phyloP scores from a whole-genome alignment of 2,329 filamentous ascomycete genomes.

The Aspergillus sp. region DNA sequence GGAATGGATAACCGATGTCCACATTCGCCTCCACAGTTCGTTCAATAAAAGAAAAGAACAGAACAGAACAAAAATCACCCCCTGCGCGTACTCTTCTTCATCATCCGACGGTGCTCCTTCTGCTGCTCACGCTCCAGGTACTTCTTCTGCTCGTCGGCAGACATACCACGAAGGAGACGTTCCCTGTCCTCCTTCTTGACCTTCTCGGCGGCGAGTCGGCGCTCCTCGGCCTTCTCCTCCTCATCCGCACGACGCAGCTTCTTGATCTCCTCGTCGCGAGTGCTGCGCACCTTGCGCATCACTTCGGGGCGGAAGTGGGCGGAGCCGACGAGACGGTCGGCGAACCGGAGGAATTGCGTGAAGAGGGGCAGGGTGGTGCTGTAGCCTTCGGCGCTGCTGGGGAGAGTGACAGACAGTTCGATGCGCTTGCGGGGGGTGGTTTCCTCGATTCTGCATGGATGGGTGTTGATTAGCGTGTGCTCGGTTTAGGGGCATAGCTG shows the following conservation, averaged over 20 bases:
- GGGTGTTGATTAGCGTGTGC: not conserved
- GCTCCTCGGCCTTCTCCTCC: conserved; percentile 66
- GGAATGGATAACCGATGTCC: conserved; percentile 5
- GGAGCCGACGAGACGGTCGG: conserved; percentile 73
- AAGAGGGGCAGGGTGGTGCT: conserved; percentile 72
- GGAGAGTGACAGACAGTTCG: conserved; percentile 71
- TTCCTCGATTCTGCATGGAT: conserved; percentile 69
- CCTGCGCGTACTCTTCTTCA: conserved; percentile 64
- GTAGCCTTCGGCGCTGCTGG: conserved; percentile 64
- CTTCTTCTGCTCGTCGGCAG: conserved; percentile 83
- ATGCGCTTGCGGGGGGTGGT: conserved; percentile 82
- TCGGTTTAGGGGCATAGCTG: too few relatives aligned
- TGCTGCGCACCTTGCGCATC: conserved; percentile 75
- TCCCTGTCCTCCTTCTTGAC: conserved; percentile 89
- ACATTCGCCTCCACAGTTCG: conserved; percentile 9
- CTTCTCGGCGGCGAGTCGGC: conserved; percentile 55
- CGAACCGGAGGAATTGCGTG: conserved; percentile 77
- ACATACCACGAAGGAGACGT: conserved; percentile 72
- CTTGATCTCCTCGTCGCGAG: conserved; percentile 76
- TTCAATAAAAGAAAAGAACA: not conserved
- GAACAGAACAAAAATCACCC: conserved; percentile 34
- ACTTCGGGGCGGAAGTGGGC: conserved; percentile 92
- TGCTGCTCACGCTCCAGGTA: conserved; percentile 79
- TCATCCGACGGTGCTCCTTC: conserved; percentile 65
- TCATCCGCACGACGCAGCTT: conserved; percentile 80